phyloP scores from a whole-genome alignment of 208 protist genomes.

The Trypanosoma platydactyli region DNA sequence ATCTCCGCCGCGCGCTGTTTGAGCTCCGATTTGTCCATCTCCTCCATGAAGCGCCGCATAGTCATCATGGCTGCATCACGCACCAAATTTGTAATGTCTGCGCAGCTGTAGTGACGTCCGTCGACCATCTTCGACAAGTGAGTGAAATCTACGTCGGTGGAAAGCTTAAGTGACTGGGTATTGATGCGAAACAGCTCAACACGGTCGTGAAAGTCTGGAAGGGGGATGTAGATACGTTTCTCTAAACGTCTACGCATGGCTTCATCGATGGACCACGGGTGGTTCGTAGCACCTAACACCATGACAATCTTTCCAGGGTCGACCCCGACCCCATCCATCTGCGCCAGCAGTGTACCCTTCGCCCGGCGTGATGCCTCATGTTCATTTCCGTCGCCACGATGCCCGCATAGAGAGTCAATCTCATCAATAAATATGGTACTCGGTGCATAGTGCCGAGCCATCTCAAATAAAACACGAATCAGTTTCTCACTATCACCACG shows the following conservation, averaged over 20 bases:
- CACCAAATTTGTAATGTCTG: slow-evolving; percentile 91
- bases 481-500: slow-evolving; percentile 93
- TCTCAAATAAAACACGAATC: slow-evolving; percentile 93
- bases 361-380: slow-evolving; percentile 94
- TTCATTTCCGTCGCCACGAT: slow-evolving; percentile 77
- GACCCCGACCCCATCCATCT: slow-evolving; percentile 92
- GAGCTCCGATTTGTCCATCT: slow-evolving; percentile 69
- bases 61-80: slow-evolving; percentile 94
- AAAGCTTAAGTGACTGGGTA: slow-evolving; percentile 66
- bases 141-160: slow-evolving; percentile 77
- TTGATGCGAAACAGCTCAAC: slow-evolving; percentile 87
- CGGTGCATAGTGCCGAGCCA: slow-evolving; percentile 89
- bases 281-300: slow-evolving; percentile 93
- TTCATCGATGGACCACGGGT: slow-evolving; percentile 93
- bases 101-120: slow-evolving; percentile 86
- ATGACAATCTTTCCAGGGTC: slow-evolving; percentile 83
- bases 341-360: slow-evolving; percentile 99
- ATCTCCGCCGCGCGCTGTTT: slow-evolving; percentile 80
- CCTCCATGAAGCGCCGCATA: slow-evolving; percentile 87
- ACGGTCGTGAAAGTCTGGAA: slow-evolving; percentile 76
- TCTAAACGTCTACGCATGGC: slow-evolving; percentile 91
- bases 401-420: slow-evolving; percentile 93
- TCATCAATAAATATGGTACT: slow-evolving; percentile 96
- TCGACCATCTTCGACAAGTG: slow-evolving; percentile 75
- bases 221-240: slow-evolving; percentile 93